A percentile compares a stretch with the other conserved stretches of the same genome.
These are phyloP conservation scores for Cystobasidiopsis lactophilus DNA, from an alignment of 768 basidiomycete species.

Conservation along the genomic window DNA sequence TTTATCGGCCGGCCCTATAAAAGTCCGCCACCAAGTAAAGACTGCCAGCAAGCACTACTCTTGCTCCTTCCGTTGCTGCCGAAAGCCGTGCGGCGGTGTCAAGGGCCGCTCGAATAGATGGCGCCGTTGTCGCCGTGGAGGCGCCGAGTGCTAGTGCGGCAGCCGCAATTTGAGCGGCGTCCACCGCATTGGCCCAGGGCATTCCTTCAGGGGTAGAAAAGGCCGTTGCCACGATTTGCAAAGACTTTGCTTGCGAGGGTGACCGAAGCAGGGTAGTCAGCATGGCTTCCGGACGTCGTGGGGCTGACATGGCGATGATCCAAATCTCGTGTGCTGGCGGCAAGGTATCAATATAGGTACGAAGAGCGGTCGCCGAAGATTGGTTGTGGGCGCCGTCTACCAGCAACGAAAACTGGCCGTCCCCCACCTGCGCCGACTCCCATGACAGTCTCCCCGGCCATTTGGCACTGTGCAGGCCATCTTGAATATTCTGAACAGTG, in stretches of 20 bases:
- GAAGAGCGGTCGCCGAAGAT: conserved; percentile 46
- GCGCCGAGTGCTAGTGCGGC: background rate
- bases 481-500: conserved; percentile 28
- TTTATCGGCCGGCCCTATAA: conserved; percentile 34
- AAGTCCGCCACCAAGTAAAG: conserved; percentile 86
- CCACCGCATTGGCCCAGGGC: conserved; percentile 62
- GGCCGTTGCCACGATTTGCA: conserved; percentile 36
- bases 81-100: conserved; percentile 24
- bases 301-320: conserved; percentile 61
- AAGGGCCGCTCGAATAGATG: conserved; percentile 33
- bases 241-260: conserved; percentile 16
- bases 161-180: background rate
- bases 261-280: conserved; percentile 17
- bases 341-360: conserved; percentile 37
- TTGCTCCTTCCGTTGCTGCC: conserved; percentile 13
- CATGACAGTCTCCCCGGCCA: conserved; percentile 77
- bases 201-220: conserved; percentile 63
- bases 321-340: conserved; percentile 35
- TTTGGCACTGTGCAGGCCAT: conserved; percentile 38
- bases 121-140: background rate
- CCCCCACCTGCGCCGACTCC: conserved; percentile 20
- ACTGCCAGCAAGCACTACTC: conserved; percentile 62
- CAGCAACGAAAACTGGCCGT: conserved; percentile 29
- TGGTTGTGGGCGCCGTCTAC: conserved; percentile 89
- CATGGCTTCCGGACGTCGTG: conserved; percentile 26